A percentile compares a stretch with the other conserved stretches of the same genome.
phyloP scores from a whole-genome alignment of 176 grass and related monocot species.

The Hsuehochloa calcarea region DNA sequence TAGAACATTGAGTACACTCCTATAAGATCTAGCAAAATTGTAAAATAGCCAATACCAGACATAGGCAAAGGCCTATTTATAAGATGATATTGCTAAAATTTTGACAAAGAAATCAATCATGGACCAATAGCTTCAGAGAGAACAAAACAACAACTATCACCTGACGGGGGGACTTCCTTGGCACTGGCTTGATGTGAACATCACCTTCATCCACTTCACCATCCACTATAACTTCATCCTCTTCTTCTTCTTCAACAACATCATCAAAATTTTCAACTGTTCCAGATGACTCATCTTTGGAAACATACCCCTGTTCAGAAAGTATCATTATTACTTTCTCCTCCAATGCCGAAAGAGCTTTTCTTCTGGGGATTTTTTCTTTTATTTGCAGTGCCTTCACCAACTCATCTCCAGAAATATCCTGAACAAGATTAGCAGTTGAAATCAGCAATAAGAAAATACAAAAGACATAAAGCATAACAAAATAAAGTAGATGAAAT shows the following conservation, averaged over 20 bases:
- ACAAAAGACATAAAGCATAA: neutral
- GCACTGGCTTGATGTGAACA: slow-evolving; percentile 86
- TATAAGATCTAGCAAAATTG: neutral
- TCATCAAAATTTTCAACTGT: slow-evolving; percentile 53
- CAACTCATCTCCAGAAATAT: slow-evolving; percentile 90
- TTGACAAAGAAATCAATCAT: neutral
- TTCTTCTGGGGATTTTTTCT: slow-evolving; percentile 88
- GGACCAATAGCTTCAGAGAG: neutral
- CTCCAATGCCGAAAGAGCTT: slow-evolving; percentile 76
- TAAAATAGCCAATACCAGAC: neutral
- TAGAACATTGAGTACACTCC: neutral
- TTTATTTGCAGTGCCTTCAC: slow-evolving; percentile 92
- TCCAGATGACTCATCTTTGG: slow-evolving; percentile 53
- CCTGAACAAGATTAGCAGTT: slow-evolving; percentile 57
- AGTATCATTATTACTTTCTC: slow-evolving; percentile 88
- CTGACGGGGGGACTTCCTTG: slow-evolving; percentile 57
- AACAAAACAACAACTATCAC: slow-evolving; percentile 43
- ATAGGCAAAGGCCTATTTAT: neutral
- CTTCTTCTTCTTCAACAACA: slow-evolving; percentile 70
- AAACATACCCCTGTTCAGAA: slow-evolving; percentile 84
- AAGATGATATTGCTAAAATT: slow-evolving; percentile 4
- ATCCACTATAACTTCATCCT: slow-evolving; percentile 83
- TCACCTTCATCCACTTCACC: slow-evolving; percentile 99
- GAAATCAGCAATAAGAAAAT: slow-evolving; percentile 15
- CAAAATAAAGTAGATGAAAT: neutral